Evolutionary conservation across 2,329 filamentous ascomycete genomes (phyloP), one percentile per base, ranked within the genome.

Genomic region (Trichoderma polysporum): DNA sequence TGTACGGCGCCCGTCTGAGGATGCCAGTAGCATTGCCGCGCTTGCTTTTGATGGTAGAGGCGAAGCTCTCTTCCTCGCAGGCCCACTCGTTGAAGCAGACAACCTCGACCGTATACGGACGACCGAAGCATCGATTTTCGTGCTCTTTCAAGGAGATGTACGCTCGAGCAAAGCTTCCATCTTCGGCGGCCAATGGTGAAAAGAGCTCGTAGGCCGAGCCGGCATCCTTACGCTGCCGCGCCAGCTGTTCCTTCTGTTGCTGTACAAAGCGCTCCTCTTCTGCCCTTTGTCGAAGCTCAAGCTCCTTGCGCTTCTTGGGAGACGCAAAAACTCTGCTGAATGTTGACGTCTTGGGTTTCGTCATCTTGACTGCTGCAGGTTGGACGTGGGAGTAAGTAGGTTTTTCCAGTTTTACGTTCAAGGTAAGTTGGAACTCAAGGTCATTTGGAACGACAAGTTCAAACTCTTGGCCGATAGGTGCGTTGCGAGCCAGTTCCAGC

Each of bases 51-150:
- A 97, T 91, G 78, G 93, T 97, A 74, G 89, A 96, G 5, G 90
- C 88, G 68, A 90, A 90, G 27, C 84, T 84, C 10, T 87, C 88
- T 72, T 95, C 92, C 76, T 99, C 95, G 3, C 91, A 89, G 0
- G 95, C 95, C 95, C 95, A 99, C 81, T 99, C 95, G 75, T 99
- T 99, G 86, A 98, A 99, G 79, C 93, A 96, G 19, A 93, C 91
- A 66, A 98, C 89, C 73, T 98, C 94, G 17, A 94, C 92, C 69
- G 89, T 90, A 74, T 94, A 90, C 9, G 93, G 93, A 19, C 95
- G 90, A 39, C 95, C 95, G 74, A 91, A 99, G 75, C 94, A 95
- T 69, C 90, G 86, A 63, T 88, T 84, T 79, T 99, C 95, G 75
- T 97, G 93, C 76, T 97, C 94, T 77, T 94, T 95, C 60, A 99